Conservation (phyloP, 2,329 filamentous ascomycete species). For the Pseudocercospora eumusae region DNA sequence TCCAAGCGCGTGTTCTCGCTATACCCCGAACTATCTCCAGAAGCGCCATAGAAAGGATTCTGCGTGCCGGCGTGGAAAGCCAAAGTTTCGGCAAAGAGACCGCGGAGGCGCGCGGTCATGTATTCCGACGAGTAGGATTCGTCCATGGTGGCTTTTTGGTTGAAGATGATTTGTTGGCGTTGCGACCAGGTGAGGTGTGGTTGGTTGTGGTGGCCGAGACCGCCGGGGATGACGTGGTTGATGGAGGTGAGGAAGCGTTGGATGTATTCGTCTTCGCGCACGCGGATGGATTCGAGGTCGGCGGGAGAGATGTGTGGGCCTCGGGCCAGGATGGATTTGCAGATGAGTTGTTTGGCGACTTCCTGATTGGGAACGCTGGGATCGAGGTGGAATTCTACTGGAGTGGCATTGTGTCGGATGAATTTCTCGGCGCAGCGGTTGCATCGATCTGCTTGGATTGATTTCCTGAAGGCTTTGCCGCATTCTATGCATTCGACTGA, state of each 20-base stretch:
- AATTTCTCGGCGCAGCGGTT: conserved; percentile 24
- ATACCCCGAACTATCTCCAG: conserved; percentile 26
- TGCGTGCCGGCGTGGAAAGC: conserved; percentile 22
- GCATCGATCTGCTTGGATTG: conserved; percentile 19
- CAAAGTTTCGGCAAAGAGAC: conserved; percentile 23
- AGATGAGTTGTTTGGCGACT: conserved; percentile 18
- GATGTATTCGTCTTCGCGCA: conserved; percentile 20
- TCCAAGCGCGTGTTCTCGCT: conserved; percentile 14
- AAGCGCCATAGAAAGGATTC: conserved; percentile 19
- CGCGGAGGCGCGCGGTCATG: conserved; percentile 26
- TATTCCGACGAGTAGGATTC: conserved; percentile 14
- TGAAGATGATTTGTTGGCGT: conserved; percentile 26
- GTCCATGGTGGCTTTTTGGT: conserved; percentile 25
- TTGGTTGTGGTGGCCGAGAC: conserved; percentile 8
- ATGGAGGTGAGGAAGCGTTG: conserved; percentile 22
- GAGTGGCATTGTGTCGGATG: conserved; percentile 20
- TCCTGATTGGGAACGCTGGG: conserved; percentile 15
- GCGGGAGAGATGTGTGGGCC: conserved; percentile 12
- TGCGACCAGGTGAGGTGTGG: conserved; percentile 7
- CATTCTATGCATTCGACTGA: conserved; percentile 17
- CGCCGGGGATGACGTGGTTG: conserved; percentile 16
- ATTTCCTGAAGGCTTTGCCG: conserved; percentile 15
- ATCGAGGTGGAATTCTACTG: conserved; percentile 18
- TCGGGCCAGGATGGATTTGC: conserved; percentile 11
- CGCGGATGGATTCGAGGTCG: conserved; percentile 7